Base-by-base conservation (phyloP, 768 basidiomycete species). In the Goffeauzyma gilvescens region DNA sequence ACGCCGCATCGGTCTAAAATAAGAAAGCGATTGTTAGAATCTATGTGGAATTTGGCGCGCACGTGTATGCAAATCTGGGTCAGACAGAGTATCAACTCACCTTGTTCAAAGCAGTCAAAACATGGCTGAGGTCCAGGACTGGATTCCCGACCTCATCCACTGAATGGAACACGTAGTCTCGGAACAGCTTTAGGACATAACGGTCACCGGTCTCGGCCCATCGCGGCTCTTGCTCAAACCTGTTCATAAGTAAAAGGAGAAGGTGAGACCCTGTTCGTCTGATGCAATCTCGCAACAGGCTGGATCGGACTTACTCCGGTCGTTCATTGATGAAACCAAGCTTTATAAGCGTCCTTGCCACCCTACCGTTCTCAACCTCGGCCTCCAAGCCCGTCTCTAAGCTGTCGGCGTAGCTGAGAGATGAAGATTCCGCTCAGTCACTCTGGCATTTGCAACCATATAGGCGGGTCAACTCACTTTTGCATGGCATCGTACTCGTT, bases 201-300 rank as follows among this genome's bases (percentile, higher is more conserved):
- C 90, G 70, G 57, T 98, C 93, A 2, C 93, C 93, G 0, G 93
- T 96, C 59, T 98, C 93, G 10, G 89, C 87, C 93, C 93, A 98
- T 2, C 89, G 74, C 2, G 83, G 76, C 55, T 95, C 90, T 31
- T 81, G 78, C n/a, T 87, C 80, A 54, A 93, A 93, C 54, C 86
- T 89, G 37, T 0, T 4, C 7, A 7, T 6, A 32, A 20, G 12
- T 13, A 4, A 22, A 42, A 6, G 6, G 20, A 15, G 17, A 17
- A 13, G 13, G 5, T 21, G 18, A 36, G 34, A 14, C 34, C 1
- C 12, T 21, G n/a, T 10, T 15, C 4, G 8, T 36, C 28, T 8
- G 12, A 12, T 36, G 15, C 15, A 5, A 22, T 14, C 25, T 9
- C n/a, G n/a, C n/a, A n/a, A n/a, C n/a, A n/a, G n/a, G n/a, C n/a